These are phyloP conservation scores for Aspergillus ellipticus DNA, from an alignment of 495 filamentous ascomycete genomes.

Conservation along the genomic window DNA sequence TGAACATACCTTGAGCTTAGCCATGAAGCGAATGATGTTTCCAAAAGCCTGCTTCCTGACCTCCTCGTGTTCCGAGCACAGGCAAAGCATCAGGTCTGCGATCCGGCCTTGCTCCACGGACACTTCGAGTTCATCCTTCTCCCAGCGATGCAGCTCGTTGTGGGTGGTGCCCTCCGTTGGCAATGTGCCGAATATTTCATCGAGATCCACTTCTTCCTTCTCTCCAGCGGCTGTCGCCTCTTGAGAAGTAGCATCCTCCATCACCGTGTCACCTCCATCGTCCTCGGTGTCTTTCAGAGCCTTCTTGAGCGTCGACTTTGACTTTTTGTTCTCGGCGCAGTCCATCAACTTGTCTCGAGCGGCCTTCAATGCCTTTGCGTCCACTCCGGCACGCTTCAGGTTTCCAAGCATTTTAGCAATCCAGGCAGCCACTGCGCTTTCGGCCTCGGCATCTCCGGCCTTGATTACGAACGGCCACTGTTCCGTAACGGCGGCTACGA, in stretches of 20 bases:
- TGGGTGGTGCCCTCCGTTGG: slow-evolving; percentile 40
- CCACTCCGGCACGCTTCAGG: slow-evolving; percentile 45
- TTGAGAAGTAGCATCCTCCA: slow-evolving; percentile 19
- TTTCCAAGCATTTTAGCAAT: slow-evolving; percentile 46
- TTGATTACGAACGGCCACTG: slow-evolving; percentile 71
- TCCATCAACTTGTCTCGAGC: slow-evolving; percentile 39
- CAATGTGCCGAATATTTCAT: slow-evolving; percentile 40
- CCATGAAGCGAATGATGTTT: slow-evolving; percentile 60
- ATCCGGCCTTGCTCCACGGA: slow-evolving; percentile 70
- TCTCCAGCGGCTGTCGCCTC: slow-evolving; percentile 10
- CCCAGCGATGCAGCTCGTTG: slow-evolving; percentile 57
- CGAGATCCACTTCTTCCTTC: slow-evolving; percentile 25
- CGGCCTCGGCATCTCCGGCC: slow-evolving; percentile 31
- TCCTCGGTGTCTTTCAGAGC: slow-evolving; percentile 34
- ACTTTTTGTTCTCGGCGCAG: slow-evolving; percentile 35
- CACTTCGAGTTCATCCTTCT: slow-evolving; percentile 66
- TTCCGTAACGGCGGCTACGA: slow-evolving; percentile 64
- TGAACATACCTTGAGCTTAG: slow-evolving; percentile 53
- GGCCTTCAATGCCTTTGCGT: slow-evolving; percentile 32
- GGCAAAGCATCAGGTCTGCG: slow-evolving; percentile 63
- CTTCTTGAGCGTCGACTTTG: slow-evolving; percentile 38
- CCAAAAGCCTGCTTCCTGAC: slow-evolving; percentile 73
- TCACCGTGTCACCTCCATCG: slow-evolving; percentile 13
- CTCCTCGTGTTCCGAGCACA: slow-evolving; percentile 68
- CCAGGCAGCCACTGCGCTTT: slow-evolving; percentile 50